Percentiles rank a stretch among this genome's conserved stretches.
Evolutionary conservation across 2,329 filamentous ascomycete species (phyloP).

Genomic region (Rutstroemia sydowiana): DNA sequence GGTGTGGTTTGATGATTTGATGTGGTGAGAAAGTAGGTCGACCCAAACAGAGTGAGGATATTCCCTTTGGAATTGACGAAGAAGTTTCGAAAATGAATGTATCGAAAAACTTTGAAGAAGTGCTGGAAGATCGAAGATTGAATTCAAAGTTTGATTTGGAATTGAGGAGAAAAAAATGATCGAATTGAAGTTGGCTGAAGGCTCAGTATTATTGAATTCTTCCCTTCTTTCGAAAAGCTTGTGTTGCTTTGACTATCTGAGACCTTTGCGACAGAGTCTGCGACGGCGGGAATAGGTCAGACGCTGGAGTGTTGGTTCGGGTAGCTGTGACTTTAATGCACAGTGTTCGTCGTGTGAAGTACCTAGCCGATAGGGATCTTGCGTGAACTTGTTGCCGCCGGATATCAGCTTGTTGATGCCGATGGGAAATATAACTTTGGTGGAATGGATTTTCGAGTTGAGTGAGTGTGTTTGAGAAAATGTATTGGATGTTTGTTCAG

Average conservation of each 20-base stretch:
- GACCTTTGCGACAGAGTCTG: slow-evolving; percentile 26
- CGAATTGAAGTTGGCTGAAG: not conserved
- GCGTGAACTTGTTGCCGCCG: slow-evolving; percentile 20
- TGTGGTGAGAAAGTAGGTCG: not conserved
- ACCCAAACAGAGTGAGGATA: not conserved
- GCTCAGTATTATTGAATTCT: slow-evolving; percentile 15
- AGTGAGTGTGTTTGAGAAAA: no score
- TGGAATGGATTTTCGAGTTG: no score
- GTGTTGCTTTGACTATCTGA: slow-evolving; percentile 26
- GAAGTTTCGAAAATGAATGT: not conserved
- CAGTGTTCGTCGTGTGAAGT: slow-evolving; percentile 9
- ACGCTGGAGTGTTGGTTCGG: slow-evolving; percentile 22
- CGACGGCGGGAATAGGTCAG: slow-evolving; percentile 19
- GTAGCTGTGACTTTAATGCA: slow-evolving; percentile 17
- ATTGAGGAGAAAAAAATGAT: slow-evolving; percentile 2
- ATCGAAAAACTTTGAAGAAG: not conserved
- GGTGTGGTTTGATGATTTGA: no score
- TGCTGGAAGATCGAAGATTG: not conserved
- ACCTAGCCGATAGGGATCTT: slow-evolving; percentile 22
- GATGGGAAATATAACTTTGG: not conserved
- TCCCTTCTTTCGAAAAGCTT: slow-evolving; percentile 13
- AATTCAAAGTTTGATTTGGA: not conserved
- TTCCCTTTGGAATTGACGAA: not conserved
- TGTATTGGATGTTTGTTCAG: no score
- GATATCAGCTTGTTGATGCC: slow-evolving; percentile 11